Conservation (phyloP, 805 yeast genomes). For the Candida railenensis region DNA sequence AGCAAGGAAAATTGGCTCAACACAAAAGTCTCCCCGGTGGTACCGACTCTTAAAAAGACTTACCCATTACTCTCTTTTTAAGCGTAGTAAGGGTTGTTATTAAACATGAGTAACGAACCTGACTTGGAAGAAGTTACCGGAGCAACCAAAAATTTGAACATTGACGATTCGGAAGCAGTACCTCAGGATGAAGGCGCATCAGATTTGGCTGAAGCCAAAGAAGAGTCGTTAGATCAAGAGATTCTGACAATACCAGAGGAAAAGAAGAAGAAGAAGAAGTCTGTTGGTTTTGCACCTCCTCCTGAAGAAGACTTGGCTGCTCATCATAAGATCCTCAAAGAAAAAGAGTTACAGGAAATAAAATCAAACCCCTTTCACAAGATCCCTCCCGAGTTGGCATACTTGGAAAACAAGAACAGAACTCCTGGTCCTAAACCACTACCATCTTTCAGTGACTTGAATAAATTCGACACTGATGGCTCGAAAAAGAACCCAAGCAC, state of each 20-base stretch:
- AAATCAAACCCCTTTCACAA: constrained; percentile 35
- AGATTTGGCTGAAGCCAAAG: neutral
- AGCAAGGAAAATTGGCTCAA: too few species aligned
- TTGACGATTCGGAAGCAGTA: neutral
- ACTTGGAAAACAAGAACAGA: constrained; percentile 24
- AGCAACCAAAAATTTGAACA: neutral
- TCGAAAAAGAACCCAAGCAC: neutral
- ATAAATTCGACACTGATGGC: constrained; percentile 6
- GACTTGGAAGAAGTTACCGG: neutral
- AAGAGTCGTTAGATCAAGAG: too few species aligned
- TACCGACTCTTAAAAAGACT: too few species aligned
- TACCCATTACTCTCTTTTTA: too few species aligned
- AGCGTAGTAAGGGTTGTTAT: neutral
- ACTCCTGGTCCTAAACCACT: constrained; percentile 29
- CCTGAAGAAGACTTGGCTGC: constrained; percentile 35
- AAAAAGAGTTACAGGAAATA: constrained; percentile 24
- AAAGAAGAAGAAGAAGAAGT: constrained; percentile 15
- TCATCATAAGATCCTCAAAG: constrained; percentile 30
- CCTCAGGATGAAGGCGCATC: neutral
- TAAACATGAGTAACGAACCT: neutral
- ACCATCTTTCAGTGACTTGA: constrained; percentile 7
- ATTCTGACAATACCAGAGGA: too few species aligned
- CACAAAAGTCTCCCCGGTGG: too few species aligned
- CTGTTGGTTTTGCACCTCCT: constrained; percentile 40
- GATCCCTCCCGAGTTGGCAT: constrained; percentile 41